Conservation (phyloP, 2,329 filamentous ascomycete genomes). For the Aspergillus sp. region DNA sequence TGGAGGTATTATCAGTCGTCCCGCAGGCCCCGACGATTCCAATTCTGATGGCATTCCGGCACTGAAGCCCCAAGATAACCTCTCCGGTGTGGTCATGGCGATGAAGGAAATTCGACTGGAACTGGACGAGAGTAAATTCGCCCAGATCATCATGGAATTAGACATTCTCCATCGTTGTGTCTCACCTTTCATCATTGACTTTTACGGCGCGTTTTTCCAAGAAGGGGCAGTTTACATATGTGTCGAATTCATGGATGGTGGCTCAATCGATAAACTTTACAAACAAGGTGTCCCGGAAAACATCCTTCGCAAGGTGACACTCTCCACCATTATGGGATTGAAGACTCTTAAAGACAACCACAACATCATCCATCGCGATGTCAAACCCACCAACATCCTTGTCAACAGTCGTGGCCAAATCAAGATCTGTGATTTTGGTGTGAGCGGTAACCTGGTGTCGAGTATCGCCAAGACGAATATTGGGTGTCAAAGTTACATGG, state of each 20-base stretch:
- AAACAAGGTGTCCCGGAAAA: constrained; percentile 81
- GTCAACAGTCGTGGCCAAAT: constrained; percentile 83
- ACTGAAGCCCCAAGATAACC: constrained; percentile 16
- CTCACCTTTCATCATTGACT: constrained; percentile 95
- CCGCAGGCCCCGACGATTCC: constrained; percentile 15
- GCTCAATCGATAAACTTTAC: constrained; percentile 95
- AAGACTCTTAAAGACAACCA: constrained; percentile 95
- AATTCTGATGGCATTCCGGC: constrained; percentile 9
- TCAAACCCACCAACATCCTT: constrained; percentile 98
- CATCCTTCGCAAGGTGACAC: constrained; percentile 81
- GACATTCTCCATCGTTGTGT: constrained; percentile 92
- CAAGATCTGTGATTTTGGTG: constrained; percentile 98
- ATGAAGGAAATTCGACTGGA: constrained; percentile 99
- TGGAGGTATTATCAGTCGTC: constrained; percentile 50
- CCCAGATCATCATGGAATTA: constrained; percentile 94
- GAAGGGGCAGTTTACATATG: constrained; percentile 98
- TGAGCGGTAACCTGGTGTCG: constrained; percentile 91
- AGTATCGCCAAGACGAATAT: constrained; percentile 99
- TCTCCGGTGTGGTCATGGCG: constrained; percentile 75
- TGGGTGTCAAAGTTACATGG: constrained; percentile 99
- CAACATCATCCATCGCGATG: constrained; percentile 97
- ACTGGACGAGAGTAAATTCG: constrained; percentile 92
- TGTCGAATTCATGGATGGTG: constrained; percentile 98
- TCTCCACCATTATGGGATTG: constrained; percentile 82
- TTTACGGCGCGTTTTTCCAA: constrained; percentile 98